Base-by-base conservation (phyloP, 176 grass and related monocot genomes). In the Eragrostis nindensis region DNA sequence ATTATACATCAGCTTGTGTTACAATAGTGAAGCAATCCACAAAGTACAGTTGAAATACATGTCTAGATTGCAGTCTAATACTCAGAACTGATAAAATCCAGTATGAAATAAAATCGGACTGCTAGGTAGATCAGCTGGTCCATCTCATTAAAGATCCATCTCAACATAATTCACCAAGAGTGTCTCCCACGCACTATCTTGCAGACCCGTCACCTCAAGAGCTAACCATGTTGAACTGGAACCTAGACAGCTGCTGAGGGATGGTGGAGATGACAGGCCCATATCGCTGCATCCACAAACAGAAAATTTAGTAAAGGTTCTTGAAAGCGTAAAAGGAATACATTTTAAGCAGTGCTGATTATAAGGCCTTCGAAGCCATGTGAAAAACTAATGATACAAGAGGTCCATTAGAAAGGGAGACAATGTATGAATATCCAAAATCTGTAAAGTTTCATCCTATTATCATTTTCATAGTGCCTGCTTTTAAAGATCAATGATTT, bases 191-290 rank as follows among this genome's bases (percentile, higher is more conserved):
- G 76, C 30, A 81, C 71, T 70, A 38, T 70, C 68, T 70, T 60
- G 48, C 59, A 12, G 26, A 18, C n/a, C n/a, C 75, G 32, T 60
- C 61, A 62, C n/a, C 62, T 94, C 80, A 97, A 41, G 86, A 94
- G 63, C 80, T 84, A 68, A 97, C 89, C 94, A 97, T 92, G 83
- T 97, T 94, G 92, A 97, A 97, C 77, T 97, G 94, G 80, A 97
- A 97, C 73, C 92, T 90, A 15, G 95, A 97, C 66, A 97, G 71
- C 76, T 97, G 95, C 78, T 97, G 95, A 1, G 95, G 95, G 63
- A 97, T 97, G 26, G 95, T 97, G 67, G 95, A 97, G 83, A 97
- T 97, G 83, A 97, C 87, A 70, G 95, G 95, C 29, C 95, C 95
- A 4, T 97, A 97, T 77, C 92, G 87, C 95, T 94, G 86, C 87